Evolutionary conservation across 345 rosid species (phyloP).

Genomic region (Theobroma cacao): DNA sequence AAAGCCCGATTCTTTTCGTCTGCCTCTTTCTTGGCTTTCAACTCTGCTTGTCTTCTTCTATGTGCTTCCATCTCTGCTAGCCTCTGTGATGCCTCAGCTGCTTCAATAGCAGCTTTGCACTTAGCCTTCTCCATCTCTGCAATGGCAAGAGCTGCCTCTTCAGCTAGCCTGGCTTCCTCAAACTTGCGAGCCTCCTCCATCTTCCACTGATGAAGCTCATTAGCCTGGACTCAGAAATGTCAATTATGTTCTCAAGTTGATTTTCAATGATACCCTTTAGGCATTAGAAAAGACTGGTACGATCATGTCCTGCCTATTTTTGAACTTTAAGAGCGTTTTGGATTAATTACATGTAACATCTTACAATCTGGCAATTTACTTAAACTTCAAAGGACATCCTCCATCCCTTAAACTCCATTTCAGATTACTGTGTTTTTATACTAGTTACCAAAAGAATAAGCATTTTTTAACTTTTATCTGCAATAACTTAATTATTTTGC

Average conservation of each 20-base stretch:
- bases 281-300: background rate
- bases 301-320: background rate
- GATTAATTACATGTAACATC: too few species aligned
- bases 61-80: constrained; percentile 67
- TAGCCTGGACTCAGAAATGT: constrained; percentile 44
- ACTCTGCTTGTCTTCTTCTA: constrained; percentile 66
- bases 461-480: background rate
- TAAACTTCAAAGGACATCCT: background rate
- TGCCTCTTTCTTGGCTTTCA: constrained; percentile 62
- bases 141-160: constrained; percentile 75
- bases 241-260: background rate
- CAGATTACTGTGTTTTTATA: too few species aligned
- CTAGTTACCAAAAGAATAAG: background rate
- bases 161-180: constrained; percentile 69
- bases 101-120: constrained; percentile 77
- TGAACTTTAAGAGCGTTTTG: background rate
- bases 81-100: constrained; percentile 75
- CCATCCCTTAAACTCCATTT: too few species aligned
- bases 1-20: constrained; percentile 76
- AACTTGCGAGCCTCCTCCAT: constrained; percentile 62
- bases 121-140: constrained; percentile 87
- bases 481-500: background rate
- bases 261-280: background rate
- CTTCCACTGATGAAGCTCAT: constrained; percentile 67
- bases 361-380: background rate